A percentile compares a stretch with the other conserved stretches of the same genome.
These are phyloP conservation scores for Suillus tomentosus DNA, from an alignment of 768 basidiomycete species.

Conservation along the genomic window DNA sequence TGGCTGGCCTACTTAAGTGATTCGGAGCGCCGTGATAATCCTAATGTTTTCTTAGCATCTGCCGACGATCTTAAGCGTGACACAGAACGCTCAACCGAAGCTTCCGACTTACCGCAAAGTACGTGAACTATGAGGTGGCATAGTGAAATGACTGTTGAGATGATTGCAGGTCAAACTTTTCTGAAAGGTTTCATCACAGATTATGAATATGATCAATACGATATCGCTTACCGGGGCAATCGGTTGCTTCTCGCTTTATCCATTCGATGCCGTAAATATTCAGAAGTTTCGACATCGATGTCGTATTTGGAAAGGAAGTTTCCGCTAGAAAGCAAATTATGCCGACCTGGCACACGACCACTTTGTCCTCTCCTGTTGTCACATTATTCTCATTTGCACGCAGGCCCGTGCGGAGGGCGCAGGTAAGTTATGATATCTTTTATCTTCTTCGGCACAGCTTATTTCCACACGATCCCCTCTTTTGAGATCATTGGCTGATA, in stretches of 20 bases:
- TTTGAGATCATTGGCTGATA: conserved; percentile 2
- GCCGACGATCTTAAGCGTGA: not conserved
- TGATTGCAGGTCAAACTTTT: not conserved
- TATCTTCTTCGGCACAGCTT: not conserved
- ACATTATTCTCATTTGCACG: not conserved
- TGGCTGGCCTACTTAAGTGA: not conserved
- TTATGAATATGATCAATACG: not conserved
- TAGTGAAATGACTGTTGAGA: not conserved
- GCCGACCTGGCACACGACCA: conserved; percentile 5
- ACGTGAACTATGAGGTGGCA: not conserved
- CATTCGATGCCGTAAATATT: not conserved
- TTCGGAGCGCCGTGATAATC: not conserved
- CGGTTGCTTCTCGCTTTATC: not conserved
- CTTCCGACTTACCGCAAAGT: not conserved
- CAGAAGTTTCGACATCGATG: not conserved
- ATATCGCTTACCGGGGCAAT: not conserved
- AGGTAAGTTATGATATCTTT: not conserved
- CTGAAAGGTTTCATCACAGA: not conserved
- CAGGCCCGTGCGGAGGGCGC: not conserved
- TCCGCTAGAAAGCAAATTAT: not conserved
- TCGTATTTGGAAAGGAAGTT: not conserved
- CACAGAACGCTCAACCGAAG: not conserved
- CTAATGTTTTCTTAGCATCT: not conserved
- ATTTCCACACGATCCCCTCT: not conserved
- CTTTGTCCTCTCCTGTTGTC: not conserved